Evolutionary conservation across 257 asterid species (phyloP).

Genomic region (Solanum paucissectum): DNA sequence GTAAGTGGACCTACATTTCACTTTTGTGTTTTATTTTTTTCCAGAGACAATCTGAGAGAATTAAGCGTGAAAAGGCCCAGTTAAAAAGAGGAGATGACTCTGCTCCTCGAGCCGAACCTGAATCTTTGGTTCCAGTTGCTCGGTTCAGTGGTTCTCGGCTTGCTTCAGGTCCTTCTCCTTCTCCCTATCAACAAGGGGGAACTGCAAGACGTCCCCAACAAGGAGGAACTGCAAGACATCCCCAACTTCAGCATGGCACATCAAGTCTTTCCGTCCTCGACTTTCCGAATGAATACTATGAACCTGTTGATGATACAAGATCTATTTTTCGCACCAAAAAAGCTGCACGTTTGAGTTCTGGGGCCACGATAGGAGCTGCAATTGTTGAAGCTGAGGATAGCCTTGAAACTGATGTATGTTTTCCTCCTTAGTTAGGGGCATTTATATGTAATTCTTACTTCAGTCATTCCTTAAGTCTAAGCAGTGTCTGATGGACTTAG

Average conservation of each 20-base stretch:
- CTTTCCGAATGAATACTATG: conserved; percentile 26
- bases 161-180: conserved; percentile 79
- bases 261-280: conserved; percentile 5
- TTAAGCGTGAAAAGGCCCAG: conserved; percentile 72
- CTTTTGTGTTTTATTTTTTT: background rate
- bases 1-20: background rate
- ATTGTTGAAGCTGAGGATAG: conserved; percentile 84
- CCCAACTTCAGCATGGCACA: conserved; percentile 29
- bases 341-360: conserved; percentile 48
- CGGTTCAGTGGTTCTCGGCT: conserved; percentile 93
- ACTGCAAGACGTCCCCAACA: conserved; percentile 19
- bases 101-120: conserved; percentile 65
- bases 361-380: conserved; percentile 82
- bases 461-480: conserved; percentile 5
- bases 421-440: conserved; percentile 26
- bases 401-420: conserved; percentile 76
- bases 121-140: conserved; percentile 71
- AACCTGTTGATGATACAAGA: conserved; percentile 13
- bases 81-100: conserved; percentile 77
- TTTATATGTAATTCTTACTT: conserved; percentile 18
- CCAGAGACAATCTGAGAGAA: conserved; percentile 91
- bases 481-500: background rate
- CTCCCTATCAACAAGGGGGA: conserved; percentile 58
- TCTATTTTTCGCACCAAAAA: conserved; percentile 35
- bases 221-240: conserved; percentile 15